Evolutionary conservation across 2,329 filamentous ascomycete genomes (phyloP), one percentile per base, ranked within the genome.

Genomic region (Trichophaea hybrida): DNA sequence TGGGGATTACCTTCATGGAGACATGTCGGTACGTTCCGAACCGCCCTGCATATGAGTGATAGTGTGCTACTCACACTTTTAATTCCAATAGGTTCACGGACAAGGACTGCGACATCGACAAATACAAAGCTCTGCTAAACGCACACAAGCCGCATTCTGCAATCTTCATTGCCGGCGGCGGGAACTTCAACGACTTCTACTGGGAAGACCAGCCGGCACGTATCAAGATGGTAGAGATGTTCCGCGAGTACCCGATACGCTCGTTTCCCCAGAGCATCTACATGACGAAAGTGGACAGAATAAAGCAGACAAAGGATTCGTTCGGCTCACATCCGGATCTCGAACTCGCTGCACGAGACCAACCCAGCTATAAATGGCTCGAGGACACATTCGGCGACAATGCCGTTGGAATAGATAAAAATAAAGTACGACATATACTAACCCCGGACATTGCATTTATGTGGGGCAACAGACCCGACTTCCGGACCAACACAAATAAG

Each of bases 151-250:
- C 15, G 6, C 44, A 58, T 24, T 51, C 55, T 8, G 55, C 55
- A 1, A 58, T 58, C 31, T 6, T 58, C 4, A 58, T 58, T 6
- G 55, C 55, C 44, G 55, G 55, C 10, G 55, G 55, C 12, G 55
- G 55, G n/a, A 58, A 58, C 46, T 58, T 58, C 55, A 58, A 58
- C 46, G 55, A 58, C 55, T 58, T 51, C 32, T 58, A 58, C 55
- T 58, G 55, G 55, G 54, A 58, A 13, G 55, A 58, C 55, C 55
- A 58, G 43, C 55, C 55, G 7, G 13, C 55, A 5, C 55, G 55
- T 12, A 50, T 58, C n/a, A 52, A 58, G 48, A 58, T 52, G 40
- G 48, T 52, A 6, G 44, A 24, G 1, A 37, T 17, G 13, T 58
- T 51, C 34, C 17, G 13, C 5, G 31, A 53, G 15, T 33, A 53